A percentile compares a stretch with the other conserved stretches of the same genome.
phyloP scores from a whole-genome alignment of 2,329 filamentous ascomycete species.

The Arthroderma uncinatum region DNA sequence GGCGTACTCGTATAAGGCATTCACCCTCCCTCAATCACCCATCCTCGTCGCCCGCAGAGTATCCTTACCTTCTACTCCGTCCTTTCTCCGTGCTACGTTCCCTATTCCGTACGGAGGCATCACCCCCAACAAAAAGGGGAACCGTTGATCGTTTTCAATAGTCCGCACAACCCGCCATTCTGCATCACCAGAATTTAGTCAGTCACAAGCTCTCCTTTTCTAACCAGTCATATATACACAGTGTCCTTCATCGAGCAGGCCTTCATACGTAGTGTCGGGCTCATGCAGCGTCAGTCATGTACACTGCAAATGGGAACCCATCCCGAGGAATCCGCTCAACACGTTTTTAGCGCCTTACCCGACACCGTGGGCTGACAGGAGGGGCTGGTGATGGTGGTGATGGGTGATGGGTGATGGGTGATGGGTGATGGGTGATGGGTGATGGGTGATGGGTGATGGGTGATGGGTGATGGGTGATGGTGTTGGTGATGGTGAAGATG shows the following conservation, averaged over 20 bases:
- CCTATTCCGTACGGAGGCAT: no score
- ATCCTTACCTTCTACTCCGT: not conserved
- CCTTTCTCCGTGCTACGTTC: no score
- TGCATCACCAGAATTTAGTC: not conserved
- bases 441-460: not conserved
- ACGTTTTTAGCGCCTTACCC: conserved; percentile 5
- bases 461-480: not conserved
- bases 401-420: not conserved
- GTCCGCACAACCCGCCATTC: not conserved
- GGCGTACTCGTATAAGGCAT: conserved; percentile 1
- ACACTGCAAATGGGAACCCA: not conserved
- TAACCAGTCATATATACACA: not conserved
- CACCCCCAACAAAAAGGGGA: not conserved
- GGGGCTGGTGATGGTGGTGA: not conserved
- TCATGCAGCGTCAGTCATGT: not conserved
- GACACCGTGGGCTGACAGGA: conserved; percentile 2
- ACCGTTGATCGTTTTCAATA: not conserved
- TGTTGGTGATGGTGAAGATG: not conserved
- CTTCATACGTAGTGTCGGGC: not conserved
- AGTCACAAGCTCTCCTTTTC: not conserved
- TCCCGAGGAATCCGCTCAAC: conserved; percentile 3
- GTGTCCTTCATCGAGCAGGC: not conserved
- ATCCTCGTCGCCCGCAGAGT: not conserved
- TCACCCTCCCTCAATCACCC: not conserved
- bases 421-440: no score